Evolutionary conservation across 768 basidiomycete species (phyloP).

Genomic region (Rhizopogon roseolus): DNA sequence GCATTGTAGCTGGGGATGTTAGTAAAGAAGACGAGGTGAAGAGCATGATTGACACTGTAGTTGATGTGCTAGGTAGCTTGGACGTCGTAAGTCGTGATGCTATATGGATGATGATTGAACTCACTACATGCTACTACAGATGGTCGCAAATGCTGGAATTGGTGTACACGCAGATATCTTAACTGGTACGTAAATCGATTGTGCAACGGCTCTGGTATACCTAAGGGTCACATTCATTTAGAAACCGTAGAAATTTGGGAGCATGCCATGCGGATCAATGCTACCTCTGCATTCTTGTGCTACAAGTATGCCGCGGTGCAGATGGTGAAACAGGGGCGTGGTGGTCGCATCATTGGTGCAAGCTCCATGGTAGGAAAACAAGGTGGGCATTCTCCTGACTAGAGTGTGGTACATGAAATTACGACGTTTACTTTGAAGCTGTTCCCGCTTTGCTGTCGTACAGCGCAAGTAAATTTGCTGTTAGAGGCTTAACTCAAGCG

Average conservation of each 20-base stretch:
- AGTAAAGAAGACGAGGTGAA: conserved; percentile 37
- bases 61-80: conserved; percentile 34
- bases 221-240: neutral
- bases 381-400: conserved; percentile 11
- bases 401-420: neutral
- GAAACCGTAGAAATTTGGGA: conserved; percentile 20
- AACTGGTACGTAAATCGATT: neutral
- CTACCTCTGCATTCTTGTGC: conserved; percentile 29
- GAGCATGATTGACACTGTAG: conserved; percentile 28
- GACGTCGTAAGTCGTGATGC: conserved; percentile 36
- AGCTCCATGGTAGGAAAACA: conserved; percentile 26
- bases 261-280: conserved; percentile 24
- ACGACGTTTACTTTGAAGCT: neutral
- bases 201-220: neutral
- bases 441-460: conserved; percentile 1
- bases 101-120: neutral
- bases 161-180: conserved; percentile 3
- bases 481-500: conserved; percentile 34
- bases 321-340: conserved; percentile 34
- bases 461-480: conserved; percentile 27
- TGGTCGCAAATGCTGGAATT: conserved; percentile 25
- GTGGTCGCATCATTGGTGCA: conserved; percentile 35
- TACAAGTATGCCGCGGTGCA: conserved; percentile 35
- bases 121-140: conserved; percentile 5
- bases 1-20: conserved; percentile 34